These are phyloP conservation scores for Alternaria viburni DNA, from an alignment of 2,329 filamentous ascomycete genomes.

Conservation along the genomic window DNA sequence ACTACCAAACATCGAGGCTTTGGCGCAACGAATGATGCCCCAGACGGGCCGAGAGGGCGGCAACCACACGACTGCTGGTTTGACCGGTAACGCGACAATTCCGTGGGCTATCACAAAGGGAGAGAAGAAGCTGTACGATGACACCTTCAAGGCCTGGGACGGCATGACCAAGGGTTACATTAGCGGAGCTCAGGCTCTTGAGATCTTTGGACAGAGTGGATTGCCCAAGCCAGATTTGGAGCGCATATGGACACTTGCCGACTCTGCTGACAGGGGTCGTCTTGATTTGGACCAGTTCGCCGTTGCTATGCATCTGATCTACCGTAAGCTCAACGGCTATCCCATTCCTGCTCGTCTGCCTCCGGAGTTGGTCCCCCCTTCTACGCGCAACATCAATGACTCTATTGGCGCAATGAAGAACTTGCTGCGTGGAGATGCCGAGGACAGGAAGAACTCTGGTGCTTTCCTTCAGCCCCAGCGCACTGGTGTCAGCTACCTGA, in stretches of 20 bases:
- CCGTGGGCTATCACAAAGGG: conserved; percentile 99
- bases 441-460: conserved; percentile 85
- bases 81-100: conserved; percentile 92
- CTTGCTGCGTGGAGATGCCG: conserved; percentile 86
- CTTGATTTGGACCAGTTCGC: conserved; percentile 97
- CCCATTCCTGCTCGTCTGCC: conserved; percentile 87
- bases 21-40: conserved; percentile 96
- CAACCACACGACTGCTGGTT: conserved; percentile 83
- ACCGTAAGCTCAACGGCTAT: conserved; percentile 95
- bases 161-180: conserved; percentile 92
- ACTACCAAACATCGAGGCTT: conserved; percentile 88
- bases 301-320: conserved; percentile 98
- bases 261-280: conserved; percentile 91
- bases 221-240: conserved; percentile 90
- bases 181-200: conserved; percentile 88
- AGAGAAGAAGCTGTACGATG: conserved; percentile 95
- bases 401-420: conserved; percentile 94
- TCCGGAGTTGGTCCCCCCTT: conserved; percentile 91
- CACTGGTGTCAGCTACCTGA: conserved; percentile 97
- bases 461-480: conserved; percentile 91
- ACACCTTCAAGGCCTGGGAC: conserved; percentile 95
- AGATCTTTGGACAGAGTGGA: conserved; percentile 96
- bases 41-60: conserved; percentile 83
- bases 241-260: conserved; percentile 91
- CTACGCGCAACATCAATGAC: conserved; percentile 88